These are phyloP conservation scores for rapeseed (Brassica napus) DNA, from an alignment of 345 rosid species.

Conservation along the genomic window Da-Ae NC_063452.1:52105001-52105500, in stretches of 20 bases:
- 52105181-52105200: background rate
- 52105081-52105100: background rate
- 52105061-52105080: background rate
- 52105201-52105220: background rate
- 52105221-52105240: constrained; percentile 6
- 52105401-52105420: no score
- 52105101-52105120: background rate
- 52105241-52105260: constrained; percentile 5
- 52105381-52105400: no score
- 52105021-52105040: background rate
- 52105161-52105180: constrained; percentile 4
- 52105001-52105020: background rate
- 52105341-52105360: no score
- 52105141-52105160: background rate
- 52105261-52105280: background rate
- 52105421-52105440: no score
- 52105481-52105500: no score
- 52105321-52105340: no score
- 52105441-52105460: no score
- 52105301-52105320: no score
- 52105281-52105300: background rate
- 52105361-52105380: no score
- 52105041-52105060: background rate
- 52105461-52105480: no score
- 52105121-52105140: background rate